A percentile compares a stretch with the other conserved stretches of the same genome.
These are phyloP conservation scores for Stachybotrys echinatus DNA, from an alignment of 2,329 filamentous ascomycete species.

Conservation along the genomic window DNA sequence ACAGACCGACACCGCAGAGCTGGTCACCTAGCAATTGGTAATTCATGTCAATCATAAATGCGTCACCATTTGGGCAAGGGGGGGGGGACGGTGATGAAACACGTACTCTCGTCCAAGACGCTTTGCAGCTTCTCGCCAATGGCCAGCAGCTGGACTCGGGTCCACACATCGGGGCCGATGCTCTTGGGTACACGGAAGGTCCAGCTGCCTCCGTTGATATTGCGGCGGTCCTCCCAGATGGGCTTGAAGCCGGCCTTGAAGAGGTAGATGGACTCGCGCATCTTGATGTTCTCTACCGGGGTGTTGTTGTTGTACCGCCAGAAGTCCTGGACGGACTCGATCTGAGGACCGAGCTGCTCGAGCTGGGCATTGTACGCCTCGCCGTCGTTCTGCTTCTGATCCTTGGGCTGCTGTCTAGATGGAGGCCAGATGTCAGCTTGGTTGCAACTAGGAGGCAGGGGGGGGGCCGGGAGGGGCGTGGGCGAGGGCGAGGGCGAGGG, in stretches of 20 bases:
- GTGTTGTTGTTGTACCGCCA: slow-evolving; percentile 81
- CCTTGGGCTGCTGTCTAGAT: slow-evolving; percentile 35
- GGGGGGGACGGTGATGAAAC: neutral
- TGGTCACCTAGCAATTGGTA: slow-evolving; percentile 62
- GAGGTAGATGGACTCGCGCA: slow-evolving; percentile 72
- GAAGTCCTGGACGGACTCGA: slow-evolving; percentile 81
- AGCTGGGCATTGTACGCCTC: slow-evolving; percentile 49
- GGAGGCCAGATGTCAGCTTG: neutral
- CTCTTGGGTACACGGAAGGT: slow-evolving; percentile 84
- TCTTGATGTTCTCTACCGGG: slow-evolving; percentile 68
- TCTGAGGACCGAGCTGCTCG: slow-evolving; percentile 57
- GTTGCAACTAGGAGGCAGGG: neutral
- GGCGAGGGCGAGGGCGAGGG: too few relatives aligned
- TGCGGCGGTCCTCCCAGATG: slow-evolving; percentile 82
- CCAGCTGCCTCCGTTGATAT: slow-evolving; percentile 82
- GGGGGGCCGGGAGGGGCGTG: neutral
- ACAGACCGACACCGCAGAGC: slow-evolving; percentile 83
- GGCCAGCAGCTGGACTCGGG: slow-evolving; percentile 72
- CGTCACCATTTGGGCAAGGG: neutral
- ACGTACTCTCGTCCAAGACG: slow-evolving; percentile 63
- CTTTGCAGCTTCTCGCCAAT: slow-evolving; percentile 77
- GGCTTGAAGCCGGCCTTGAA: slow-evolving; percentile 75
- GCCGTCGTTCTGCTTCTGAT: slow-evolving; percentile 34
- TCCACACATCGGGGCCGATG: slow-evolving; percentile 71
- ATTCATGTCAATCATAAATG: neutral